A percentile compares a stretch with the other conserved stretches of the same genome.
Conservation (phyloP, 2,329 filamentous ascomycete species). For the Trichoderma oligosporum region DNA sequence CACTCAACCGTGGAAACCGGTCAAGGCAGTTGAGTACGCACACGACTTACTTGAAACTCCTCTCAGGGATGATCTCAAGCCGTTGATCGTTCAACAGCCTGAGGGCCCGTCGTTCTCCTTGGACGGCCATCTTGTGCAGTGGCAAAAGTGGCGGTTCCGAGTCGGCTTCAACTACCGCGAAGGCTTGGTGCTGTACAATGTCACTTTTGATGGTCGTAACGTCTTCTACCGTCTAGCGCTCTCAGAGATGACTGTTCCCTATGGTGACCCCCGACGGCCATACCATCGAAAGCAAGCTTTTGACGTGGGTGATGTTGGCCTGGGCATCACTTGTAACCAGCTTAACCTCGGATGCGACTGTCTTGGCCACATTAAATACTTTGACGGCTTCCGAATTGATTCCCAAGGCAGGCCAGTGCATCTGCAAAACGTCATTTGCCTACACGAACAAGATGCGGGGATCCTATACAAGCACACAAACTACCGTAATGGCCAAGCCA, state of each 20-base stretch:
- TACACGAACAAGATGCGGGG: slow-evolving; percentile 68
- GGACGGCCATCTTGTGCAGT: slow-evolving; percentile 46
- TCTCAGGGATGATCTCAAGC: slow-evolving; percentile 55
- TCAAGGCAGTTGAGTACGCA: slow-evolving; percentile 49
- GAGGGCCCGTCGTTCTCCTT: slow-evolving; percentile 65
- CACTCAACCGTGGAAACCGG: slow-evolving; percentile 38
- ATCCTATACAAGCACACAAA: slow-evolving; percentile 73
- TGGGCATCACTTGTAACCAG: slow-evolving; percentile 64
- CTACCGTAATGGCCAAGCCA: slow-evolving; percentile 57
- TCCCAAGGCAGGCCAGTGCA: slow-evolving; percentile 51
- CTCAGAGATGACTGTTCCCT: slow-evolving; percentile 67
- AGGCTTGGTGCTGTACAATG: slow-evolving; percentile 65
- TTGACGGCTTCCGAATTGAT: slow-evolving; percentile 54
- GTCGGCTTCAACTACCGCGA: slow-evolving; percentile 68
- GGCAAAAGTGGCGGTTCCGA: slow-evolving; percentile 68
- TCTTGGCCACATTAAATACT: slow-evolving; percentile 62
- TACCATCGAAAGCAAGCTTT: slow-evolving; percentile 69
- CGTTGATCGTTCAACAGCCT: slow-evolving; percentile 67
- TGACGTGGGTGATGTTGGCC: slow-evolving; percentile 66
- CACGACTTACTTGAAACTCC: slow-evolving; percentile 49
- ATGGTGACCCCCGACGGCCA: slow-evolving; percentile 61
- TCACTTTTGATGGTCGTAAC: slow-evolving; percentile 63
- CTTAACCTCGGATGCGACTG: slow-evolving; percentile 67
- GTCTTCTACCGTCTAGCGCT: slow-evolving; percentile 64
- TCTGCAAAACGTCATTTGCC: slow-evolving; percentile 58